Conservation (phyloP, 495 filamentous ascomycete species). For the Trichoderma gamsii region DNA sequence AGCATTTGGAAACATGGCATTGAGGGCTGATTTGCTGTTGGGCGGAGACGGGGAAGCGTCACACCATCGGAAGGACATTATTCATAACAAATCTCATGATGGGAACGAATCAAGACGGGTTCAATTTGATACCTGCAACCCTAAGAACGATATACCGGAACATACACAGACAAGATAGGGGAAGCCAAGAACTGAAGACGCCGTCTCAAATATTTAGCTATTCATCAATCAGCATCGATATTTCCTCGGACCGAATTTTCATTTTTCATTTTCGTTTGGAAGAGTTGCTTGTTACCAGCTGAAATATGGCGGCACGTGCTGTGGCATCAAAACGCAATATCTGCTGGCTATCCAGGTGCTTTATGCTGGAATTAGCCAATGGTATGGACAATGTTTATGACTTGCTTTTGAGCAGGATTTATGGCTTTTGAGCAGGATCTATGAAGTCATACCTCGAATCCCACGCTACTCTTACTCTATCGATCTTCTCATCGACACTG, state of each 20-base stretch:
- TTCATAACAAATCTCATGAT: background rate
- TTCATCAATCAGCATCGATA: background rate
- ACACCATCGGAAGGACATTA: background rate
- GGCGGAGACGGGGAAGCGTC: background rate
- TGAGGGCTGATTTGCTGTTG: constrained; percentile 8
- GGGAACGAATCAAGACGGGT: background rate
- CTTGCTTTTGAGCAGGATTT: too few relatives aligned
- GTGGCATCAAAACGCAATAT: background rate
- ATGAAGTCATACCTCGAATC: too few relatives aligned
- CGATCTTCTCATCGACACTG: too few relatives aligned
- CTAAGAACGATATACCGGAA: background rate
- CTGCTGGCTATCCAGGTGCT: background rate
- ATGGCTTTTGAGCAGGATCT: too few relatives aligned
- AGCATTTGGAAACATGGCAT: background rate
- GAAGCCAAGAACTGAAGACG: background rate
- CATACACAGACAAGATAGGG: background rate
- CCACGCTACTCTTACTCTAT: too few relatives aligned
- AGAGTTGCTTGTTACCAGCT: background rate
- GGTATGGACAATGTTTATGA: too few relatives aligned
- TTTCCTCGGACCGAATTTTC: background rate
- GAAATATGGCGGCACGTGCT: background rate
- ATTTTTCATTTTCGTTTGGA: background rate
- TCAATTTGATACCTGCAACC: background rate
- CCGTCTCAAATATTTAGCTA: constrained; percentile 1
- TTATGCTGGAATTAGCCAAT: background rate